phyloP scores from a whole-genome alignment of 192 early-diverging fungal genomes.

The Backusella psychrophila region DNA sequence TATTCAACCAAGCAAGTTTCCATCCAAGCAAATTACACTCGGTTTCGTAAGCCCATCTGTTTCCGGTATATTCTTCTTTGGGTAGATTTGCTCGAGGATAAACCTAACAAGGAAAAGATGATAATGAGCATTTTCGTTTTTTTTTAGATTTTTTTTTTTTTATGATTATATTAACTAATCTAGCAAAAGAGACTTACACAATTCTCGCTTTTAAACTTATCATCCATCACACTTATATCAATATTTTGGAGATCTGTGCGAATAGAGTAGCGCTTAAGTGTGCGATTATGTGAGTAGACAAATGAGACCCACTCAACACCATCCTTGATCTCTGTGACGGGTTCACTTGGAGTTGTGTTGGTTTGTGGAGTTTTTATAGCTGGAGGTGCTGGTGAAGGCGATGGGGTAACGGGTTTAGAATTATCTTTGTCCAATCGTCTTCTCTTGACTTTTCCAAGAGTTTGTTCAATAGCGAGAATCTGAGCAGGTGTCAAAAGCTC shows the following conservation, averaged over 20 bases:
- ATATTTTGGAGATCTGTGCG: conserved; percentile 72
- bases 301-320: conserved; percentile 69
- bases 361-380: conserved; percentile 6
- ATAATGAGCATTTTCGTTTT: neutral
- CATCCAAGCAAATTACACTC: conserved; percentile 84
- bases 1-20: conserved; percentile 81
- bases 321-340: conserved; percentile 37
- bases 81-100: conserved; percentile 80
- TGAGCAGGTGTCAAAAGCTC: conserved; percentile 23
- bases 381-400: neutral
- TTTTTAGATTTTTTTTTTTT: neutral
- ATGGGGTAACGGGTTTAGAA: neutral
- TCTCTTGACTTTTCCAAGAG: conserved; percentile 16
- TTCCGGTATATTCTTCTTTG: conserved; percentile 64
- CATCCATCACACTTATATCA: conserved; percentile 40
- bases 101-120: conserved; percentile 16
- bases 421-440: conserved; percentile 8
- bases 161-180: neutral
- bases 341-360: conserved; percentile 23
- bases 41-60: conserved; percentile 83
- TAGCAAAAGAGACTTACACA: conserved; percentile 53
- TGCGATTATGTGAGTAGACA: conserved; percentile 69
- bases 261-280: conserved; percentile 57
- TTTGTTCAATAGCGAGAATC: conserved; percentile 16
- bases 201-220: conserved; percentile 67